A percentile compares a stretch with the other conserved stretches of the same genome.
Conservation (phyloP, 2,329 filamentous ascomycete genomes). For the Alternaria sp. region DNA sequence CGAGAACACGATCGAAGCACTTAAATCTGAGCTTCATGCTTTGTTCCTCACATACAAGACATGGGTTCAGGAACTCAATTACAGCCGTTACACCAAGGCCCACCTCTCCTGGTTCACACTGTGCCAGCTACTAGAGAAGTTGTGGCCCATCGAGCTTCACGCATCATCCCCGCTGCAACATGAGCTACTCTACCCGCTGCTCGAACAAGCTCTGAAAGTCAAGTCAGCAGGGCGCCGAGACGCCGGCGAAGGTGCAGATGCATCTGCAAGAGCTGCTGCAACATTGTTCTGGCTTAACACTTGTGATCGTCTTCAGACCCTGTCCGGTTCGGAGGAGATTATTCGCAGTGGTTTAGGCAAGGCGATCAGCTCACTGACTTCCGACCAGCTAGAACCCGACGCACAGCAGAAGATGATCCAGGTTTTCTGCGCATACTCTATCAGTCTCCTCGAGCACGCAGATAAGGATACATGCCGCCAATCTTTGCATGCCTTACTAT, state of each 20-base stretch:
- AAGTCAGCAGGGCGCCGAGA: constrained; percentile 18
- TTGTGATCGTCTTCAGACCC: constrained; percentile 30
- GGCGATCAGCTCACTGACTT: constrained; percentile 29
- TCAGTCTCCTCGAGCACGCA: constrained; percentile 31
- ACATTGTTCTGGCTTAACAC: constrained; percentile 36
- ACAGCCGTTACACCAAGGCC: constrained; percentile 22
- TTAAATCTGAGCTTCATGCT: constrained; percentile 29
- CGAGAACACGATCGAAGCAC: constrained; percentile 28
- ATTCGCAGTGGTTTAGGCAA: constrained; percentile 29
- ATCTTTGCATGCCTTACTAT: constrained; percentile 26
- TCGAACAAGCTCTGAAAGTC: constrained; percentile 35
- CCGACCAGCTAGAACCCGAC: constrained; percentile 12
- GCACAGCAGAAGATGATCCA: constrained; percentile 28
- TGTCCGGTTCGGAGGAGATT: constrained; percentile 27
- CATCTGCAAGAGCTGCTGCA: constrained; percentile 27
- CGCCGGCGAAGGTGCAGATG: constrained; percentile 17
- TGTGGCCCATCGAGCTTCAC: constrained; percentile 44
- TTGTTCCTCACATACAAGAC: constrained; percentile 29
- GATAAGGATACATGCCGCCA: constrained; percentile 20
- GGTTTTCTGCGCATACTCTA: constrained; percentile 36
- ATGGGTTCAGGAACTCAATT: constrained; percentile 28
- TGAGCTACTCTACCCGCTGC: constrained; percentile 29
- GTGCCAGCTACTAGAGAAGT: constrained; percentile 30
- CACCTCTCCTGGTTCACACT: constrained; percentile 37
- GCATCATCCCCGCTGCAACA: constrained; percentile 30